Evolutionary conservation across 73 alveolate genomes (phyloP).

Genomic region (Paramecium primaurelia): DNA sequence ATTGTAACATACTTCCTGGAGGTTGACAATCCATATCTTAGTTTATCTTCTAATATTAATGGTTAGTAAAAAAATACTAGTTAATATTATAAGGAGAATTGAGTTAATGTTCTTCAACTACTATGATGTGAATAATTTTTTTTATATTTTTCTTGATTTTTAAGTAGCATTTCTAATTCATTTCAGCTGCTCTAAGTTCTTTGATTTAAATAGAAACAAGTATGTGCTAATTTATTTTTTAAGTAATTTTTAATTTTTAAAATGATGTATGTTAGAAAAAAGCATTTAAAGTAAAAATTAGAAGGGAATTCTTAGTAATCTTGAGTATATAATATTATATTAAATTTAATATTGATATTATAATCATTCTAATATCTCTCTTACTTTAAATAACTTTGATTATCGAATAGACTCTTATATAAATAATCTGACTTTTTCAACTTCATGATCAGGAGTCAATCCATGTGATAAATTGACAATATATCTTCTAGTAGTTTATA

Average conservation of each 20-base stretch:
- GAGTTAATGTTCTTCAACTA: background rate
- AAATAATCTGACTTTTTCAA: slow-evolving; percentile 58
- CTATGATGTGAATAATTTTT: background rate
- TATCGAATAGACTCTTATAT: slow-evolving; percentile 53
- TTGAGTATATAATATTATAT: background rate
- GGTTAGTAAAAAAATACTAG: background rate
- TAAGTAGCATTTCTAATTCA: background rate
- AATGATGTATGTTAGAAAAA: background rate
- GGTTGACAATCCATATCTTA: background rate
- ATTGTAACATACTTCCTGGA: slow-evolving; percentile 6
- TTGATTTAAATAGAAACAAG: background rate
- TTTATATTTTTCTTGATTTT: background rate
- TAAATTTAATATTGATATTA: background rate
- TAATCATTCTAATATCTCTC: background rate
- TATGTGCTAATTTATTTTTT: background rate
- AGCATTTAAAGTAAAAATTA: background rate
- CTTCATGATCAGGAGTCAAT: slow-evolving; percentile 71
- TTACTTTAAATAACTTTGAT: background rate
- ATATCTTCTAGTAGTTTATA: slow-evolving; percentile 61
- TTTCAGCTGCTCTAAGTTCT: background rate
- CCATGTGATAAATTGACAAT: slow-evolving; percentile 76
- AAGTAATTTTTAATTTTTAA: background rate
- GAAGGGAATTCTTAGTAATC: background rate
- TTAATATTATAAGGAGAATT: slow-evolving; percentile 21
- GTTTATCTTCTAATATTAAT: background rate